Percentiles rank a stretch among this genome's conserved stretches.
These are phyloP conservation scores for Kodamaea laetipori DNA, from an alignment of 805 yeast genomes.

Conservation along the genomic window DNA sequence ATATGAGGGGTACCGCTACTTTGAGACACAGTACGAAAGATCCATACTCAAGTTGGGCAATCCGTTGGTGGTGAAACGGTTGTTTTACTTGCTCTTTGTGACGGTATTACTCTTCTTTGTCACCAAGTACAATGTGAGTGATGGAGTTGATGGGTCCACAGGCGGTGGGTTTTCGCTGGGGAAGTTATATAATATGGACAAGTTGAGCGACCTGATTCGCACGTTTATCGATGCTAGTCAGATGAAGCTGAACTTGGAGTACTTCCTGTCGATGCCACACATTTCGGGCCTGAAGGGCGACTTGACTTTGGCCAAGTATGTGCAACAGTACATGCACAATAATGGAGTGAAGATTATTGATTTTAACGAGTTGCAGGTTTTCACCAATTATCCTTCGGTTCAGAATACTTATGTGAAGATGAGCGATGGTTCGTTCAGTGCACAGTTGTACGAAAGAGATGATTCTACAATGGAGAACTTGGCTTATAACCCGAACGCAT, in stretches of 20 bases:
- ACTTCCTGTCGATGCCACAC: constrained; percentile 80
- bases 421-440: constrained; percentile 38
- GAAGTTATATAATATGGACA: constrained; percentile 61
- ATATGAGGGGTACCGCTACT: constrained; percentile 46
- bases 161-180: constrained; percentile 51
- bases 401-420: constrained; percentile 31
- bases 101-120: constrained; percentile 59
- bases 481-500: constrained; percentile 71
- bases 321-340: constrained; percentile 57
- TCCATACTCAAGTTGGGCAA: constrained; percentile 72
- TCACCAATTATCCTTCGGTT: constrained; percentile 62
- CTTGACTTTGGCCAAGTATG: constrained; percentile 64
- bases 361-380: constrained; percentile 53
- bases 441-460: constrained; percentile 39
- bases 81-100: constrained; percentile 68
- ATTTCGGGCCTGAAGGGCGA: constrained; percentile 89
- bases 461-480: constrained; percentile 25
- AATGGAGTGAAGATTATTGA: constrained; percentile 58
- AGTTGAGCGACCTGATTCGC: constrained; percentile 51
- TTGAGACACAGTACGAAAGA: constrained; percentile 53
- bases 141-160: constrained; percentile 39
- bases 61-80: constrained; percentile 78
- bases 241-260: constrained; percentile 68
- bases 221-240: constrained; percentile 53
- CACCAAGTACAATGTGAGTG: constrained; percentile 54